Percentiles rank a stretch among this genome's conserved stretches.
Conservation (phyloP, 306 rosid genomes). For the Boehmeria nivea region DNA sequence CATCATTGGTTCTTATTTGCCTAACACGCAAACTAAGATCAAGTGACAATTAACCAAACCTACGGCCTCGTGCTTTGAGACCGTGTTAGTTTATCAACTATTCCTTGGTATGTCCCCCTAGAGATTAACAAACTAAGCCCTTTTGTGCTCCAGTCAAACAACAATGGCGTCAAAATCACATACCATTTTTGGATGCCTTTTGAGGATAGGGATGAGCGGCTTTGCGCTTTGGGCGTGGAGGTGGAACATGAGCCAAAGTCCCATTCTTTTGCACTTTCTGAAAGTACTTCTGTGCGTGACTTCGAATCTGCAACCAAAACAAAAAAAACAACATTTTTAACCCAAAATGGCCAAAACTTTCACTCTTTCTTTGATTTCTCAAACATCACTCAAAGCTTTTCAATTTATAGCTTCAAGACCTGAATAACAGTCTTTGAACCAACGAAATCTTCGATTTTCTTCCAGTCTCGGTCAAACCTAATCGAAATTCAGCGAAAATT, state of each 20-base stretch:
- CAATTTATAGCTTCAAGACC: slow-evolving; percentile 33
- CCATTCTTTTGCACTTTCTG: slow-evolving; percentile 88
- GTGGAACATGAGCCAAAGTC: slow-evolving; percentile 85
- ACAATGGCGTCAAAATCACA: background rate
- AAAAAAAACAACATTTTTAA: background rate
- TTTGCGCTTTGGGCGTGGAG: slow-evolving; percentile 95
- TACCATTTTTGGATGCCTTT: slow-evolving; percentile 85
- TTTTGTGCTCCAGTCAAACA: no score
- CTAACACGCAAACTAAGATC: no score
- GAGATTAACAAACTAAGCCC: no score
- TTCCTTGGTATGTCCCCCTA: no score
- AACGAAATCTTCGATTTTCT: slow-evolving; percentile 92
- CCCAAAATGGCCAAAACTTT: background rate
- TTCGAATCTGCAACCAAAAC: slow-evolving; percentile 53
- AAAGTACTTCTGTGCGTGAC: slow-evolving; percentile 92
- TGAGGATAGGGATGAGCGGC: slow-evolving; percentile 95
- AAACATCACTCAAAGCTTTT: background rate
- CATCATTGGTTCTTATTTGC: slow-evolving; percentile 4
- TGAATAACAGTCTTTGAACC: slow-evolving; percentile 94
- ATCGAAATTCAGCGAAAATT: slow-evolving; percentile 2
- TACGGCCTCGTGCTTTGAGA: no score
- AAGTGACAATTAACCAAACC: background rate
- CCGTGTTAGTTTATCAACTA: no score
- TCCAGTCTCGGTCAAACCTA: slow-evolving; percentile 97
- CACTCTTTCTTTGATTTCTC: no score